A percentile compares a stretch with the other conserved stretches of the same genome.
These are phyloP conservation scores for Citrullus colocynthis DNA, from an alignment of 306 rosid genomes.

Conservation along the genomic window DNA sequence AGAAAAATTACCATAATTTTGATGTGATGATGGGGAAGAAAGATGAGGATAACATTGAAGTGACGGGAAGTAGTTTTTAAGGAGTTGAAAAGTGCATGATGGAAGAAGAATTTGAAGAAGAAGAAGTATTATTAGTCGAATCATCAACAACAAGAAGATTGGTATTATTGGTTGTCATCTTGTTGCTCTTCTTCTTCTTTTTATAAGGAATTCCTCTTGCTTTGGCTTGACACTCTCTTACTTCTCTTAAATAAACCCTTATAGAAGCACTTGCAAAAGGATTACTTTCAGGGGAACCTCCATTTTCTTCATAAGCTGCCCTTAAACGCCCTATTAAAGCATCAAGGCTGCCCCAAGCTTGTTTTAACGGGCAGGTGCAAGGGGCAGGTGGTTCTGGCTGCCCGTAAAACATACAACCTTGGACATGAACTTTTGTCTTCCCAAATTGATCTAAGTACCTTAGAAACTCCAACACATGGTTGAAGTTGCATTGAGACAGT, in stretches of 20 bases:
- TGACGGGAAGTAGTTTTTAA: background rate
- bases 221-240: conserved; percentile 53
- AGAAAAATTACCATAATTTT: background rate
- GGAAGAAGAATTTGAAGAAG: background rate
- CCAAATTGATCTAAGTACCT: conserved; percentile 61
- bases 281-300: conserved; percentile 44
- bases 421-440: conserved; percentile 59
- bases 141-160: background rate
- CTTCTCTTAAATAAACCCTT: conserved; percentile 46
- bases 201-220: conserved; percentile 67
- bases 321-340: conserved; percentile 57
- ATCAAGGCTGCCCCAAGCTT: conserved; percentile 71
- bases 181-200: conserved; percentile 45
- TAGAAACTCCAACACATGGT: conserved; percentile 56
- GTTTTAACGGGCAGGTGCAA: conserved; percentile 51
- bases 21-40: background rate
- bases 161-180: background rate
- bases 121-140: background rate
- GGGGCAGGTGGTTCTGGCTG: conserved; percentile 65
- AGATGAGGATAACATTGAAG: background rate
- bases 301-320: conserved; percentile 66
- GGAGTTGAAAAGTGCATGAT: conserved; percentile 27
- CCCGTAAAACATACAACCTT: conserved; percentile 58
- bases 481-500: conserved; percentile 44
- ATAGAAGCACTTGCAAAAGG: conserved; percentile 54